Evolutionary conservation across 148 eudicot species (phyloP).

Genomic region (Cornus suecica): DNA sequence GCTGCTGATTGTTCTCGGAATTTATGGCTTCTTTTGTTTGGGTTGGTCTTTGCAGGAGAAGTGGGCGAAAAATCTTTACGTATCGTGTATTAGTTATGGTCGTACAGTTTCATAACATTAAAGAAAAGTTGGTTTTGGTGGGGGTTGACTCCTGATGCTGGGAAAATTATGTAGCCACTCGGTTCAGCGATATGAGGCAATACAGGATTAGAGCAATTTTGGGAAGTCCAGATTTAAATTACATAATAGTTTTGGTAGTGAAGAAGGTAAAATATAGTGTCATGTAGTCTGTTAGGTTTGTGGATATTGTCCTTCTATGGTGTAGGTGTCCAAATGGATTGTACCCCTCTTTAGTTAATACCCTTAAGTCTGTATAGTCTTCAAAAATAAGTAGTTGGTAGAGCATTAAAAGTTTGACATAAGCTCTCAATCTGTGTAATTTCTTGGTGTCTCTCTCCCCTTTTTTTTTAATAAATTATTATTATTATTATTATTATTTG

Average conservation of each 20-base stretch:
- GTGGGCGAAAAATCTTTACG: conserved; percentile 68
- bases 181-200: neutral
- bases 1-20: neutral
- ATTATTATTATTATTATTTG: too few relatives aligned
- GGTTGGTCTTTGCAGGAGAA: conserved; percentile 47
- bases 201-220: conserved; percentile 23
- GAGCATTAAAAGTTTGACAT: neutral
- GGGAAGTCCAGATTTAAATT: conserved; percentile 16
- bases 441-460: neutral
- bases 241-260: conserved; percentile 12
- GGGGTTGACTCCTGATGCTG: neutral
- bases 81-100: conserved; percentile 65
- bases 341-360: neutral
- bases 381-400: neutral
- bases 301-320: neutral
- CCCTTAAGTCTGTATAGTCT: conserved; percentile 6
- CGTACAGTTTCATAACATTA: conserved; percentile 54
- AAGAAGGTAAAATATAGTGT: conserved; percentile 7
- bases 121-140: neutral
- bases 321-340: neutral
- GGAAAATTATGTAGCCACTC: neutral
- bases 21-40: neutral
- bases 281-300: conserved; percentile 13
- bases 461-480: too few relatives aligned
- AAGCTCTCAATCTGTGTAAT: neutral